phyloP scores from a whole-genome alignment of 164 flowering plant species.

The Dillenia suffruticosa region DNA sequence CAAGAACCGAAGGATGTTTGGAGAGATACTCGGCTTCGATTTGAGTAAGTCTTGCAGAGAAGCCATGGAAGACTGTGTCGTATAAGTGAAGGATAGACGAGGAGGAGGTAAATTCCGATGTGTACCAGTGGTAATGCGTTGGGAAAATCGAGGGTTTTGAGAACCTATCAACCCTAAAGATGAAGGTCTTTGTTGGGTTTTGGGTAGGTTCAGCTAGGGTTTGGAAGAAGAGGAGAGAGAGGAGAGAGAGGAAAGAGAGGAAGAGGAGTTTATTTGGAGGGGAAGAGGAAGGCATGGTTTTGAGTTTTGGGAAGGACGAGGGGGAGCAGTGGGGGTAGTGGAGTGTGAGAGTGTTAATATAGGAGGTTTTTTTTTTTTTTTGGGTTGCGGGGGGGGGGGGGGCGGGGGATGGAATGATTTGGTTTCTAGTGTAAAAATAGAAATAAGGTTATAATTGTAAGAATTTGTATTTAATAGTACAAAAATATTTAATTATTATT shows the following conservation, averaged over 20 bases:
- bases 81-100: slow-evolving; percentile 65
- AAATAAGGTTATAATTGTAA: no score
- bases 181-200: slow-evolving; percentile 46
- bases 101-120: slow-evolving; percentile 54
- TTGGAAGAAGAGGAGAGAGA: slow-evolving; percentile 7
- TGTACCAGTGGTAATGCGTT: slow-evolving; percentile 81
- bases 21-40: slow-evolving; percentile 35
- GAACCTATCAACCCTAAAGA: slow-evolving; percentile 53
- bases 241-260: slow-evolving; percentile 3
- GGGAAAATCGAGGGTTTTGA: slow-evolving; percentile 86
- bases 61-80: slow-evolving; percentile 87
- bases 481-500: no score
- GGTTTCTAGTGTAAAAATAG: no score
- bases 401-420: no score
- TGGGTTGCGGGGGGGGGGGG: no score
- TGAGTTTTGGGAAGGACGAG: no score
- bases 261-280: slow-evolving; percentile 6
- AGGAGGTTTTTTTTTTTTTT: no score
- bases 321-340: no score
- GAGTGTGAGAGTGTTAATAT: no score
- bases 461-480: no score
- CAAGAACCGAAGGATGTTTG: slow-evolving; percentile 62
- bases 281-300: not conserved
- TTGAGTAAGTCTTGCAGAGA: slow-evolving; percentile 65
- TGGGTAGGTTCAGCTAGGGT: slow-evolving; percentile 1